Base-by-base conservation (phyloP, 176 grass and related monocot species). In the Luzula sylvatica region DNA sequence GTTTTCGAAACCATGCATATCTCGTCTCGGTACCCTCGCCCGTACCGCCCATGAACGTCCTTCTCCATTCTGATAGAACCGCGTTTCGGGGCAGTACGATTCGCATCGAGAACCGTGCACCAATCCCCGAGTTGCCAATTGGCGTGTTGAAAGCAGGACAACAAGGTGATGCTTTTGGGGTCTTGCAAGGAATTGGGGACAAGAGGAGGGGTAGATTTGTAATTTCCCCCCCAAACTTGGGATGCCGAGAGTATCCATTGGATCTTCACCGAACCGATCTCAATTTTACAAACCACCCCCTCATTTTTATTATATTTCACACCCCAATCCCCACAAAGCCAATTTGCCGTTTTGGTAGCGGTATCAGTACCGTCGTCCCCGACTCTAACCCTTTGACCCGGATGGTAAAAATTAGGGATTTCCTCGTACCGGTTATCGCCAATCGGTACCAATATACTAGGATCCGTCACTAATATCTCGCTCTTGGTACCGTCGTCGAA, bases 61-160 rank as follows among this genome's bases (percentile, higher is more conserved):
- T 56, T 86, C 40, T 41, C 55, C 66, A 60, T 60, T 26, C 56
- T 56, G 38, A 58, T 50, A 51, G 45, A 29, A 21, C 56, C 68
- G 9, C 9, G 9, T 13, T 75, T 88, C 24, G 7, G 40, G n/a
- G 55, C 18, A 53, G 67, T 20, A 38, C 54, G 61, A 54, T 46
- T 55, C 57, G 69, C 58, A 50, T 55, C 54, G 50, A 67, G 74
- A 57, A 98, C 65, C 43, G 75, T 86, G 70, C 92, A 98, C 85
- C 81, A 87, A 54, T 98, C 92, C 74, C 92, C 86, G 26, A 98
- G 63, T 64, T 98, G 92, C 92, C 92, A 98, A 65, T 90, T 90
- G 51, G 78, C 75, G 48, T 90, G 67, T 69, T 75, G 68, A 58
- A 90, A 87, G 65, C 68, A 87, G 24, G 85, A 77, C 42, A 98